phyloP scores from a whole-genome alignment of 2,329 filamentous ascomycete species.

The Ophiostoma fasciatum region DNA sequence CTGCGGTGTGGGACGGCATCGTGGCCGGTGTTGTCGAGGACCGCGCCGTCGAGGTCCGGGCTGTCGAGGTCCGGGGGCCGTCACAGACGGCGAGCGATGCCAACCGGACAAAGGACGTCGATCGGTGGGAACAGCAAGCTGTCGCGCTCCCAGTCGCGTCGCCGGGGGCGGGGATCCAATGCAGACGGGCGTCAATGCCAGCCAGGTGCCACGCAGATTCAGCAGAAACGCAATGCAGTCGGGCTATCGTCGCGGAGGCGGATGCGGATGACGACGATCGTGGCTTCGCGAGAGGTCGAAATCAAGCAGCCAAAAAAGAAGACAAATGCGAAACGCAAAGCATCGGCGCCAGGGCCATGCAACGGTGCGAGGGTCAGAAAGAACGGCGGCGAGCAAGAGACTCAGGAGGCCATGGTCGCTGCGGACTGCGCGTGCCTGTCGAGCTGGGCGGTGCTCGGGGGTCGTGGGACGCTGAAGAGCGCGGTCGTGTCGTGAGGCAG shows the following conservation, averaged over 20 bases:
- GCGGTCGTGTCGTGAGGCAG: too few relatives aligned
- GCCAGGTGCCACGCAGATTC: too few relatives aligned
- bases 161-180: too few relatives aligned
- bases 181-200: too few relatives aligned
- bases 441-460: neutral
- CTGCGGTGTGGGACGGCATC: conserved; percentile 15
- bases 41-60: neutral
- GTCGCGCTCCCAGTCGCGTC: too few relatives aligned
- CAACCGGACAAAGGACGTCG: too few relatives aligned
- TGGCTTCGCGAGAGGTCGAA: neutral
- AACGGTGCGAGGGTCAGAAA: neutral
- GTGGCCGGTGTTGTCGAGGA: neutral
- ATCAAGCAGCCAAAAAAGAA: neutral
- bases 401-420: neutral
- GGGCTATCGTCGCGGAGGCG: too few relatives aligned
- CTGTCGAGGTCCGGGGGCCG: conserved; percentile 8
- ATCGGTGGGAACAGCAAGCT: too few relatives aligned
- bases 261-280: neutral
- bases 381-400: neutral
- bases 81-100: neutral
- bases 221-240: too few relatives aligned
- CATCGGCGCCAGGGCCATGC: neutral
- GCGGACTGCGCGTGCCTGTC: neutral
- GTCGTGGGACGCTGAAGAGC: neutral
- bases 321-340: neutral